Evolutionary conservation across 2,329 filamentous ascomycete species (phyloP), one percentile per base, ranked within the genome.

Genomic region (Colletotrichum filicis): DNA sequence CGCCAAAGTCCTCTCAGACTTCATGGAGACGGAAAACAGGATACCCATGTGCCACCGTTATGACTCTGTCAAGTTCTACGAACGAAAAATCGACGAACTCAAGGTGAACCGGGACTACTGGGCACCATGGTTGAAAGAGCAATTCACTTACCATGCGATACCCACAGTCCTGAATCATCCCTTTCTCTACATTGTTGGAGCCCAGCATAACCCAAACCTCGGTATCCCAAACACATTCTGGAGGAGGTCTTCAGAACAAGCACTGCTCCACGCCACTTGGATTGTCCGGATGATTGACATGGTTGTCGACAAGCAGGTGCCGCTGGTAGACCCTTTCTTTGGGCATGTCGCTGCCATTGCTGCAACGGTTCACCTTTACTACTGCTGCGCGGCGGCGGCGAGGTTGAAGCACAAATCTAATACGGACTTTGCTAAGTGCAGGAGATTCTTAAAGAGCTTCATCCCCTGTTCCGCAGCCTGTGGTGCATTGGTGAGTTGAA

Each of bases 181-280:
- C 0, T 88, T 89, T 72, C 80, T 89, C 8, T 88, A 88, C 76
- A 87, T 88, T 16, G 82, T 87, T 14, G 86, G 85, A 3, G 86
- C 87, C 1, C 86, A 88, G 74, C 84, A 87, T 77, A 88, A 88
- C 62, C 82, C 84, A 4, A 88, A 88, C 59, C 77, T 88, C 32
- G 85, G 85, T 0, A 88, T 88, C 6, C 87, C 87, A 0, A 89
- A 89, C 68, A 87, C 86, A 0, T 89, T 89, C 68, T 89, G 87
- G 87, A 81, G 85, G 53, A 78, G 86, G 3, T 88, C 86, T 0
- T 88, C 86, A 0, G 87, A 89, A 74, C 77, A 87, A 14, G 87
- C 87, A 0, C 77, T 89, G 1, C 78, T 88, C 2, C 87, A 89
- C 60, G 83, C 85, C 2, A 89, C 87, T 0, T 89, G 87, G 87